A percentile compares a stretch with the other conserved stretches of the same genome.
Evolutionary conservation across 116 monocot genomes (phyloP).

Genomic region (Iris pallida): DNA sequence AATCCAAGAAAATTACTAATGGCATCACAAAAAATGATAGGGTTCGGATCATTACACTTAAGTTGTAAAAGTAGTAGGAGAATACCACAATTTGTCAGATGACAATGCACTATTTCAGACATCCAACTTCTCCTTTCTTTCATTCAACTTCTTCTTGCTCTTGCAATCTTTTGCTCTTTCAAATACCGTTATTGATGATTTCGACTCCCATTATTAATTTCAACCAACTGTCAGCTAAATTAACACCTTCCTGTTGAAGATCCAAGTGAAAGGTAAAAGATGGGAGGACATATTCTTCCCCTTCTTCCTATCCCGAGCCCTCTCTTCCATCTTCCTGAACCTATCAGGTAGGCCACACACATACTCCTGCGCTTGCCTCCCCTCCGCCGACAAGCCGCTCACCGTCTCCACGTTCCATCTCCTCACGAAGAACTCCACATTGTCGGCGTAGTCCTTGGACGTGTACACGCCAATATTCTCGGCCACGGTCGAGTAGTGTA

Average conservation of each 20-base stretch:
- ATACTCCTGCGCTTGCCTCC: constrained; percentile 15
- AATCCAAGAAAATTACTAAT: too few relatives aligned
- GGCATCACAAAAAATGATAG: too few relatives aligned
- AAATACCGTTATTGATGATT: too few relatives aligned
- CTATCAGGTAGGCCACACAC: constrained; percentile 5
- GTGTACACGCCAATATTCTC: constrained; percentile 14
- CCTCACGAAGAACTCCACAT: constrained; percentile 5
- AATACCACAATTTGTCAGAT: too few relatives aligned
- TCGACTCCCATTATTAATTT: too few relatives aligned
- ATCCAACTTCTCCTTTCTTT: too few relatives aligned
- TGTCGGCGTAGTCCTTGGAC: not conserved
- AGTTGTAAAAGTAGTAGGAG: too few relatives aligned
- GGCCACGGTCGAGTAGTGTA: constrained; percentile 2
- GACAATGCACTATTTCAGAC: too few relatives aligned
- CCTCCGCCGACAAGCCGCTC: constrained; percentile 10
- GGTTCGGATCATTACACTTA: too few relatives aligned
- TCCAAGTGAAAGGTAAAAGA: constrained; percentile 8
- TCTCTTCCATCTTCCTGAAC: constrained; percentile 12
- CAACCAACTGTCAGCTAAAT: too few relatives aligned
- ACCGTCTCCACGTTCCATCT: constrained; percentile 9
- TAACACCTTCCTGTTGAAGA: not conserved
- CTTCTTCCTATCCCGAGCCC: not conserved
- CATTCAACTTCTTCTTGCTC: too few relatives aligned
- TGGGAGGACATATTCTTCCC: not conserved
- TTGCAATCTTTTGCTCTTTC: too few relatives aligned